Conservation (phyloP, 495 filamentous ascomycete genomes). For the Letharia lupina region DNA sequence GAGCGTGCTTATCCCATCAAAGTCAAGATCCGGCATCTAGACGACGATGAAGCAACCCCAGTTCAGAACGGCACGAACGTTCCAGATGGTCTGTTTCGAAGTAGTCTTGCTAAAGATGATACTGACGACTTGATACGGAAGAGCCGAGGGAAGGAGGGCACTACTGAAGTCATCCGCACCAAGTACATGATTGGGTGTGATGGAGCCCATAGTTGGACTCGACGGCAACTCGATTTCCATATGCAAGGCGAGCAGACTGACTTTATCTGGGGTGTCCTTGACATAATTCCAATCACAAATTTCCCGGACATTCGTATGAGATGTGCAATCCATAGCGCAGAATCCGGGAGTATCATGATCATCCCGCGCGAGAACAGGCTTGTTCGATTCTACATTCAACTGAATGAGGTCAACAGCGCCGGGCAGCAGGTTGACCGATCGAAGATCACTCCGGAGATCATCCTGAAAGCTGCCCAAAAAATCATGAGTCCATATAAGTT, state of each 20-base stretch:
- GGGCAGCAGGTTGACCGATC: constrained; percentile 39
- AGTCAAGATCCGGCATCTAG: constrained; percentile 39
- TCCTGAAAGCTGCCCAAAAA: constrained; percentile 49
- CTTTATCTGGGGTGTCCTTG: constrained; percentile 58
- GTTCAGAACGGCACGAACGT: constrained; percentile 13
- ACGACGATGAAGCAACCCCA: constrained; percentile 39
- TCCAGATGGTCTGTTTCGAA: constrained; percentile 8
- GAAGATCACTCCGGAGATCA: constrained; percentile 49
- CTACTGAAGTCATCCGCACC: constrained; percentile 40
- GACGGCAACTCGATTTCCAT: constrained; percentile 48
- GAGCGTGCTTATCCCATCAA: constrained; percentile 46
- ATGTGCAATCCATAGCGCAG: constrained; percentile 57
- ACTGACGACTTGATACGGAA: constrained; percentile 42
- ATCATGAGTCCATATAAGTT: constrained; percentile 56
- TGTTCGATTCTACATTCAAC: constrained; percentile 62
- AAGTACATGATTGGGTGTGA: constrained; percentile 65
- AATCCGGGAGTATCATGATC: constrained; percentile 56
- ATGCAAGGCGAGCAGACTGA: constrained; percentile 57
- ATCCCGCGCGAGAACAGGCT: constrained; percentile 61
- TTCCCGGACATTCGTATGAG: constrained; percentile 64
- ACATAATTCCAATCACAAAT: constrained; percentile 57
- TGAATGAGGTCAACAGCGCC: constrained; percentile 42
- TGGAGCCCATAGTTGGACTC: constrained; percentile 55
- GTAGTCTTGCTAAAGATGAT: constrained; percentile 28
- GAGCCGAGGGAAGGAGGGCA: constrained; percentile 33